Evolutionary conservation across 2,329 filamentous ascomycete species (phyloP).

Genomic region (Beauveria caledonica): DNA sequence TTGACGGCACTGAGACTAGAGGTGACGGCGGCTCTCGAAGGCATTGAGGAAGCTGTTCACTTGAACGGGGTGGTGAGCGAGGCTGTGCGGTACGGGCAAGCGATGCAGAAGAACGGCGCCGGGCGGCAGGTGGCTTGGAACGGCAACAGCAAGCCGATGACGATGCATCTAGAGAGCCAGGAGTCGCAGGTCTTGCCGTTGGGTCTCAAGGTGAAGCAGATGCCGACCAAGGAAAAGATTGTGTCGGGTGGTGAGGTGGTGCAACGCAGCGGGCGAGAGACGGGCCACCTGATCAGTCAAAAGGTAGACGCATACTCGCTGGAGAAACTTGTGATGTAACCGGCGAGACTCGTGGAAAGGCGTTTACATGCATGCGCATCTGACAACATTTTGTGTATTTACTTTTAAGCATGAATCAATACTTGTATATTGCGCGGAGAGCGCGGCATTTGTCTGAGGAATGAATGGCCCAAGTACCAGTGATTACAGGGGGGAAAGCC

Average conservation of each 20-base stretch:
- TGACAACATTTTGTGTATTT: neutral
- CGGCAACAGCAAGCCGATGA: constrained; percentile 35
- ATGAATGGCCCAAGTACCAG: too few relatives aligned
- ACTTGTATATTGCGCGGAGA: neutral
- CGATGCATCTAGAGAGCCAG: constrained; percentile 31
- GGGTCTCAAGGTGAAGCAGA: constrained; percentile 55
- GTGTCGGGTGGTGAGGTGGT: constrained; percentile 62
- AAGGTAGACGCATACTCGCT: constrained; percentile 76
- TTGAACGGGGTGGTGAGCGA: constrained; percentile 58
- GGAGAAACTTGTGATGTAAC: constrained; percentile 63
- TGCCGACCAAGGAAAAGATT: constrained; percentile 48
- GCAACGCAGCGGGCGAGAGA: constrained; percentile 61
- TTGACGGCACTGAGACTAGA: constrained; percentile 59
- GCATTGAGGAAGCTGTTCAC: constrained; percentile 59
- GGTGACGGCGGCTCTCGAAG: constrained; percentile 62
- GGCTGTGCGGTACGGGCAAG: constrained; percentile 52
- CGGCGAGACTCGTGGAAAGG: neutral
- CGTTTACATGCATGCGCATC: neutral
- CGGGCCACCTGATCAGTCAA: constrained; percentile 69
- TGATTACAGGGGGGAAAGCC: too few relatives aligned
- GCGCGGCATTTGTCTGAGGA: neutral
- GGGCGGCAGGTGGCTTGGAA: constrained; percentile 20
- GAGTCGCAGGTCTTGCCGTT: constrained; percentile 56
- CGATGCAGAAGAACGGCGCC: constrained; percentile 26
- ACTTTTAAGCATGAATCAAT: neutral